Base-by-base conservation (phyloP, 352 stramenopile species). In the Phytophthora brassicae region DNA sequence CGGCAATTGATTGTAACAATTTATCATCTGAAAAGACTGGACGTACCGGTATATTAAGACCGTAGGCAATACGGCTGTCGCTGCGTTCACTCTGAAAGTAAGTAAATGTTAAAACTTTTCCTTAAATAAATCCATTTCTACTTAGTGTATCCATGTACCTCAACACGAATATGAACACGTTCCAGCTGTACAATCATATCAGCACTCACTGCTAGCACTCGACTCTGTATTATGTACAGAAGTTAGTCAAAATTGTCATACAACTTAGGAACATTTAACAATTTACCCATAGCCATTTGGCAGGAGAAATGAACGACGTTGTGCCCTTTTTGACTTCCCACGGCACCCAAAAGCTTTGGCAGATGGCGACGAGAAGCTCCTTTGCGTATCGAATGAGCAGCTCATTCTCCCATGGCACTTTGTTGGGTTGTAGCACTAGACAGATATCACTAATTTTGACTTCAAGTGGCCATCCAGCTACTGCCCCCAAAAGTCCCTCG, bases 301-400 rank as follows among this genome's bases (percentile, higher is more conserved):
- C 66, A 12, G 77, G 72, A n/a, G 83, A 89, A 22, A 79, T 72
- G 29, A 81, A 71, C 2, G 49, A 63, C 2, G 64, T 33, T 20
- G 36, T 77, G 31, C 47, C 59, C 45, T 69, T 74, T 23, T 72
- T 81, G 24, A 54, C 70, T 22, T 46, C 52, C 20, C 56, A 56
- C n/a, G 65, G 56, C 9, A 61, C 69, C 23, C 70, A 61, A 5
- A 89, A 47, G 36, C 68, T 75, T 64, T 93, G 84, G 38, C 73
- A 68, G 6, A 90, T 66, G 20, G 81, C 71, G 19, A 91, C 52
- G 17, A 86, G 20, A 1, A 90, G 64, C 26, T 93, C 81, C 36
- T 85, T 88, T 8, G 81, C 68, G 43, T 89, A 88, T n/a, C 84
- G 81, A 14, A 88, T 64, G 33, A 78, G 61, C n/a, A 90, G 61